A percentile compares a stretch with the other conserved stretches of the same genome.
Evolutionary conservation across 2,329 filamentous ascomycete species (phyloP).

Genomic region (Eutypa lata): DNA sequence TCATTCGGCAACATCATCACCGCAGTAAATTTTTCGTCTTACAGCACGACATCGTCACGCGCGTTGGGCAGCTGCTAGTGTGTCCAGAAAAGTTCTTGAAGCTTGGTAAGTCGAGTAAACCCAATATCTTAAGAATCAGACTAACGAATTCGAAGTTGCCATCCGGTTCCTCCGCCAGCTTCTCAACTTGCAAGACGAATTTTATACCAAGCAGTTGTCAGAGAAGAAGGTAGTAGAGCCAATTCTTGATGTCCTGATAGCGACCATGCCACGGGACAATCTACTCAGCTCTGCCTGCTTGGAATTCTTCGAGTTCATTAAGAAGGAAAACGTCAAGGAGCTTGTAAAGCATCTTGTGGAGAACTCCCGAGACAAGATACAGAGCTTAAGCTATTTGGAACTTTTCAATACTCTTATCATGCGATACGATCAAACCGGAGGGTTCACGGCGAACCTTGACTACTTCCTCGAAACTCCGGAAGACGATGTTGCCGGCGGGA

Average conservation of each 20-base stretch:
- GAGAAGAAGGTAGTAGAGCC: constrained; percentile 79
- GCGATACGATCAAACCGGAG: constrained; percentile 76
- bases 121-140: not conserved
- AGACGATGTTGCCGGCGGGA: constrained; percentile 47
- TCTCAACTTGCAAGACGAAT: constrained; percentile 82
- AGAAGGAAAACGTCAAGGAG: constrained; percentile 75
- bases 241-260: constrained; percentile 77
- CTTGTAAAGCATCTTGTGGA: constrained; percentile 82
- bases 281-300: constrained; percentile 89
- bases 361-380: constrained; percentile 74
- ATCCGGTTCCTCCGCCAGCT: constrained; percentile 92
- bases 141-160: constrained; percentile 55
- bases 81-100: constrained; percentile 90
- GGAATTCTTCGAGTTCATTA: constrained; percentile 90
- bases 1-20: constrained; percentile 83
- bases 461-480: constrained; percentile 68
- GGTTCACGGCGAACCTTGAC: constrained; percentile 62
- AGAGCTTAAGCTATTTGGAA: constrained; percentile 75
- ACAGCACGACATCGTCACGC: constrained; percentile 70
- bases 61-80: constrained; percentile 77
- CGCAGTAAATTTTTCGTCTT: constrained; percentile 87
- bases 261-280: constrained; percentile 89
- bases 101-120: constrained; percentile 59
- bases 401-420: constrained; percentile 76
- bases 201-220: constrained; percentile 82